Evolutionary conservation across 2,329 filamentous ascomycete species (phyloP), one percentile per base, ranked within the genome.

Genomic region (Pseudocercospora pini-densiflorae): DNA sequence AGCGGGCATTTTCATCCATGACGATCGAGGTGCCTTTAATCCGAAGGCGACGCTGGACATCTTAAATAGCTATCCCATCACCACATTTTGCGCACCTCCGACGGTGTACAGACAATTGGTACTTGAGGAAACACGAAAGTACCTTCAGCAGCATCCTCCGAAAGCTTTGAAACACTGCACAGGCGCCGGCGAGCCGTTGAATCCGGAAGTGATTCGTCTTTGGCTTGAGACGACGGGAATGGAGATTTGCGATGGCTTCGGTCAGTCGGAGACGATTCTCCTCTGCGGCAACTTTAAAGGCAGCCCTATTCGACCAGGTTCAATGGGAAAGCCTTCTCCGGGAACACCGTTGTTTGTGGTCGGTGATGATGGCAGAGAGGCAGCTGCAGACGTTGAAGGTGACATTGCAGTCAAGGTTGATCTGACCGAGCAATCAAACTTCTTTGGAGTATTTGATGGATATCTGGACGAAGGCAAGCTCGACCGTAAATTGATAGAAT

Each of bases 101-200:
- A 79, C 78, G 1, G 78, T 76, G n/a, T 81, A 80, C 63, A 68
- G 79, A 33, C 79, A 81, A 60, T 73, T 81, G 6, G 78, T 81
- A 1, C 73, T 79, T 1, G 76, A 76, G 14, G 73, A 78, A 24
- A 75, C 70, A 59, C 71, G 73, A 5, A 54, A 69, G 45, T 72
- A 78, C 58, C 75, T 78, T 54, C 57, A 71, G 23, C 59, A 72
- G 33, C 65, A 73, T 23, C 71, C 62, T 21, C 78, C 79, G 2
- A 71, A 69, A 40, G 68, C 74, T 2, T 66, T 81, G 6, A 54
- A 67, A n/a, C 79, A 81, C 63, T 80, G 78, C 59, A 76, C 77
- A 9, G 78, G 77, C 7, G 79, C 79, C 6, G 79, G 79, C 7
- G 79, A 81, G 62, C 78, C 79, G 3, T 60, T 81, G 43, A 81